phyloP scores from a whole-genome alignment of 495 filamentous ascomycete genomes.

The Schizothecium vesticola region DNA sequence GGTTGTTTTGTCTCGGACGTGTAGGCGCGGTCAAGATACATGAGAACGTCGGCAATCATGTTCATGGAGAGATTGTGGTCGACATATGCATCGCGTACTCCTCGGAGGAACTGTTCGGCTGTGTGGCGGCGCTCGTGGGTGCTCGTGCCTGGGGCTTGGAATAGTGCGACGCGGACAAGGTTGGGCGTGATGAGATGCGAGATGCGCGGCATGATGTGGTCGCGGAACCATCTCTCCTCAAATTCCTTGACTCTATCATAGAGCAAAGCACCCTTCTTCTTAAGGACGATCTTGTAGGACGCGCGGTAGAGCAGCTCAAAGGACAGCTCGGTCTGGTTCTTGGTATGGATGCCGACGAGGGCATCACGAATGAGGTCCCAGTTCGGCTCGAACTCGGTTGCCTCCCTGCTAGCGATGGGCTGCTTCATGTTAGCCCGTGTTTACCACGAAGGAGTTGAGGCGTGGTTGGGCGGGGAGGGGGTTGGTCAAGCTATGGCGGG shows the following conservation, averaged over 20 bases:
- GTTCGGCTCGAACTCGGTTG: slow-evolving; percentile 66
- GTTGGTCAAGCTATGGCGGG: slow-evolving; percentile 20
- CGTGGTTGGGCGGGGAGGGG: neutral
- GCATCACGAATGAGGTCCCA: slow-evolving; percentile 73
- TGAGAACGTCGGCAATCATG: slow-evolving; percentile 94
- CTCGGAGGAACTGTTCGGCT: slow-evolving; percentile 78
- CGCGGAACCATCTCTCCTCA: slow-evolving; percentile 72
- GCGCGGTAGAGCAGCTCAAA: slow-evolving; percentile 95
- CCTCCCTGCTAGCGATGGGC: slow-evolving; percentile 25
- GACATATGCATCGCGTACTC: slow-evolving; percentile 72
- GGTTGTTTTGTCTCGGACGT: slow-evolving; percentile 64
- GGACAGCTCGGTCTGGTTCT: slow-evolving; percentile 82
- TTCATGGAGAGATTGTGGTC: slow-evolving; percentile 90
- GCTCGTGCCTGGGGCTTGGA: slow-evolving; percentile 50
- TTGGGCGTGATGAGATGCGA: slow-evolving; percentile 55
- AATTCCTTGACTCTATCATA: slow-evolving; percentile 74
- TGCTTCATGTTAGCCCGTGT: slow-evolving; percentile 7
- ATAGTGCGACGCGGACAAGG: slow-evolving; percentile 44
- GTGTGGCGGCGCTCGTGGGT: slow-evolving; percentile 68
- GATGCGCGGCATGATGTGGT: slow-evolving; percentile 60
- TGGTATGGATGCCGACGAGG: slow-evolving; percentile 80
- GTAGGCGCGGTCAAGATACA: slow-evolving; percentile 95
- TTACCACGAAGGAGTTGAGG: neutral
- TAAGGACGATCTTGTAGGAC: slow-evolving; percentile 91
- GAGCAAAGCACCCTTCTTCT: slow-evolving; percentile 77